Evolutionary conservation across 805 yeast genomes (phyloP).

Genomic region (Torulaspora gathmanii): DNA sequence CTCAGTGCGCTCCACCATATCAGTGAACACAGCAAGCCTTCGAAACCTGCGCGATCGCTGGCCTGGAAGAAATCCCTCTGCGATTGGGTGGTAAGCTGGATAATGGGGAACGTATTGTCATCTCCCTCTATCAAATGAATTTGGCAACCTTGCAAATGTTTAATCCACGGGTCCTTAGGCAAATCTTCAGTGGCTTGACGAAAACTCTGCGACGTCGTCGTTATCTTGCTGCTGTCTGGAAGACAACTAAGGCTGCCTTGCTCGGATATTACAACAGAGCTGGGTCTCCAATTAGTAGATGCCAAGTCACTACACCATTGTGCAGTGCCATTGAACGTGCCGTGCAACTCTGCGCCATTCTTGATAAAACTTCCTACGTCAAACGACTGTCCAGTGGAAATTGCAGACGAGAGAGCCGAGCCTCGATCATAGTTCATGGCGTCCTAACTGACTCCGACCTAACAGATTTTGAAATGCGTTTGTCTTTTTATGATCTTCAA

Average conservation of each 20-base stretch:
- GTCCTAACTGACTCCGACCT: not conserved
- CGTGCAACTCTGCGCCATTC: constrained; percentile 12
- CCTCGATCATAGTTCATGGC: not conserved
- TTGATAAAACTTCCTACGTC: constrained; percentile 10
- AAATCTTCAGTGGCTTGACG: not conserved
- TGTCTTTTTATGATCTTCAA: not conserved
- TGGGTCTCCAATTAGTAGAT: constrained; percentile 25
- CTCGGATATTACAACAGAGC: constrained; percentile 18
- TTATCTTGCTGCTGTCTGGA: not conserved
- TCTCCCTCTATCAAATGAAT: constrained; percentile 18
- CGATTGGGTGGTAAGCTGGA: constrained; percentile 15
- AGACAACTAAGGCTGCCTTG: constrained; percentile 3
- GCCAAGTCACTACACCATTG: constrained; percentile 24
- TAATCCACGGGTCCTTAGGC: constrained; percentile 17
- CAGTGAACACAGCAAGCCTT: constrained; percentile 42
- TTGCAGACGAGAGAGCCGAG: not conserved
- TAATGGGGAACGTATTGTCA: constrained; percentile 13
- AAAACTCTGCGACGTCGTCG: not conserved
- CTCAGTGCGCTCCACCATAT: constrained; percentile 55
- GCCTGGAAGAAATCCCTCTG: constrained; percentile 15
- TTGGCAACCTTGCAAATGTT: constrained; percentile 26
- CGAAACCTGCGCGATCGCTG: constrained; percentile 33
- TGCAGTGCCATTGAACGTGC: constrained; percentile 24
- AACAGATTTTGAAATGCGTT: not conserved
- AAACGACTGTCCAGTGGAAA: constrained; percentile 1